These are phyloP conservation scores for Elaeis guineensis DNA, from an alignment of 176 grass and related monocot genomes.

Conservation along the genomic window DNA sequence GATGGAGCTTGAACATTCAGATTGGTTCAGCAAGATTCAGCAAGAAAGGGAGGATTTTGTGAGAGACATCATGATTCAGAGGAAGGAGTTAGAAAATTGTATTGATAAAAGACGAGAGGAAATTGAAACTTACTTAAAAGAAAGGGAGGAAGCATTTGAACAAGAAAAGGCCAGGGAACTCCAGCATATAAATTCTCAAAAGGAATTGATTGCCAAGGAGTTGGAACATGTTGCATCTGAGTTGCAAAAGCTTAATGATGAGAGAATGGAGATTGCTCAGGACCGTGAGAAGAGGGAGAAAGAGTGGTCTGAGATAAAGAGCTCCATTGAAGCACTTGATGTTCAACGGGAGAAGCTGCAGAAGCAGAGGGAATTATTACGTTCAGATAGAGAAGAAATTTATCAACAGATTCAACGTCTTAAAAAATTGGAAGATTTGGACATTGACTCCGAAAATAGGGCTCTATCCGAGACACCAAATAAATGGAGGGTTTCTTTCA, in stretches of 20 bases:
- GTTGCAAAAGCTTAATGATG: conserved; percentile 76
- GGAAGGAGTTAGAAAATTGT: conserved; percentile 52
- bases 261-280: conserved; percentile 58
- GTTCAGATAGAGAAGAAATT: conserved; percentile 71
- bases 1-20: conserved; percentile 69
- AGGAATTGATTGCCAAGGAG: conserved; percentile 46
- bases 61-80: conserved; percentile 68
- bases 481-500: conserved; percentile 30
- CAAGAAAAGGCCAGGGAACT: conserved; percentile 61
- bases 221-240: conserved; percentile 53
- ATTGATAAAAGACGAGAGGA: conserved; percentile 57
- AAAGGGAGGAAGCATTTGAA: conserved; percentile 64
- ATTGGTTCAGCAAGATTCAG: conserved; percentile 59
- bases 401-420: conserved; percentile 63
- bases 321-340: conserved; percentile 50
- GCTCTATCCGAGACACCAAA: conserved; percentile 34
- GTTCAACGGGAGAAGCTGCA: conserved; percentile 80
- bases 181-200: conserved; percentile 61
- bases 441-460: conserved; percentile 64
- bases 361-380: conserved; percentile 82
- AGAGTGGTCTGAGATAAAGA: conserved; percentile 65
- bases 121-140: conserved; percentile 58
- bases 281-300: conserved; percentile 65
- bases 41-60: conserved; percentile 73
- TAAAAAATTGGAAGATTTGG: conserved; percentile 54